Evolutionary conservation across 2,329 filamentous ascomycete genomes (phyloP), one percentile per base, ranked within the genome.

Genomic region (Cercospora brassicicola): DNA sequence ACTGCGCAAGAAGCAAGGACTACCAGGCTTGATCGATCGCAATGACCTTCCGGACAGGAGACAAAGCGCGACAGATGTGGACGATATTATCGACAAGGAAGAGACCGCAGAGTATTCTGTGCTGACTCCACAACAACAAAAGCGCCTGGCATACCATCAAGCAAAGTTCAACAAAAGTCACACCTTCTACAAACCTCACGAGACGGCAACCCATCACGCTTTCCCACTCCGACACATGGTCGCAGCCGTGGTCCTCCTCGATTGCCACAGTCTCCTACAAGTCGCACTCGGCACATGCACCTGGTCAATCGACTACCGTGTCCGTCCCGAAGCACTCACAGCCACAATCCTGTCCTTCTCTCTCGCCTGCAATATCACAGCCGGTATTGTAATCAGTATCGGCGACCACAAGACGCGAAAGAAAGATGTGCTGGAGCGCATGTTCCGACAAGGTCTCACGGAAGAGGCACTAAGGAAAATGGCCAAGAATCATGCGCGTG

Each of bases 131-230:
- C 79, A 85, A 67, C 90, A 95, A 77, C 90, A 93, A 75, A 84
- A 85, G 68, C 87, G 85, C 59, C 84, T 96, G 9, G 84, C 89
- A 61, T 89, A 95, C 76, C 92, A 96, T 75, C 90, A 94, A 76
- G 85, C 84, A 72, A 94, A 94, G 75, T 91, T 95, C 75, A 86
- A 90, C 76, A 92, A 90, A 73, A 93, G 90, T 0, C 92, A 96
- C 78, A 93, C 91, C 5, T 96, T 94, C 79, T 96, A 96, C 83
- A 94, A 94, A 75, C 92, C 92, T 0, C 90, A 96, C 78, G 92
- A 96, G 79, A 96, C 92, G 0, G 84, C 88, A 36, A 96, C 92
- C 0, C 92, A 96, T 77, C 85, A 88, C 76, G 90, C 92, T 0
- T 96, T 96, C 69, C 91, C 92, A 0, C 82, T 94, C 0, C 85